These are phyloP conservation scores for Lumnitzera littorea DNA, from an alignment of 345 rosid species.

Conservation along the genomic window DNA sequence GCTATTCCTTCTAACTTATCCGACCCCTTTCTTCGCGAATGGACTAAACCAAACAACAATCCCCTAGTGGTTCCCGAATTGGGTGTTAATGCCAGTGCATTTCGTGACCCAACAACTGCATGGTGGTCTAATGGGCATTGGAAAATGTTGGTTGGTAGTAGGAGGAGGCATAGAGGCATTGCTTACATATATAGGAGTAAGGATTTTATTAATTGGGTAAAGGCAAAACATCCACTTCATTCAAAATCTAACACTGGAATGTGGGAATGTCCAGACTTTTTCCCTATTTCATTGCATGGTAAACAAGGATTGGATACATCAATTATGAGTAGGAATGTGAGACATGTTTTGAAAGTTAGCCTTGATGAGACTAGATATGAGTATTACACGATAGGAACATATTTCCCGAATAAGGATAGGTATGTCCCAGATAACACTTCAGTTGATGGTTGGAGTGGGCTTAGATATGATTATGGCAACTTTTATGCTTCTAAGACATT, in stretches of 20 bases:
- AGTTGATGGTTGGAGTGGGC: slow-evolving; percentile 70
- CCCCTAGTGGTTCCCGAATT: slow-evolving; percentile 43
- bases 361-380: slow-evolving; percentile 64
- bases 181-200: slow-evolving; percentile 54
- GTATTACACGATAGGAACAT: slow-evolving; percentile 64
- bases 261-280: slow-evolving; percentile 97
- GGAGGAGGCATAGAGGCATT: slow-evolving; percentile 43
- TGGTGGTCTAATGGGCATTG: slow-evolving; percentile 62
- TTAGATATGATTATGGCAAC: slow-evolving; percentile 71
- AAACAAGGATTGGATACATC: slow-evolving; percentile 44
- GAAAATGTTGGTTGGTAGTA: slow-evolving; percentile 54
- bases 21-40: slow-evolving; percentile 65
- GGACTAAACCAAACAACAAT: slow-evolving; percentile 76
- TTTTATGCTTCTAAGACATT: slow-evolving; percentile 87
- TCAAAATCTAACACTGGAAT: slow-evolving; percentile 41
- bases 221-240: slow-evolving; percentile 66
- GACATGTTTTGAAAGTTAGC: slow-evolving; percentile 68
- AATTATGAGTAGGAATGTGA: slow-evolving; percentile 17
- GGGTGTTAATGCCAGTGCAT: slow-evolving; percentile 54
- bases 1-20: slow-evolving; percentile 62
- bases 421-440: slow-evolving; percentile 46
- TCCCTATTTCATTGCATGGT: slow-evolving; percentile 38
- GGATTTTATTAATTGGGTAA: slow-evolving; percentile 60
- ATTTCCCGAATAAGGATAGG: slow-evolving; percentile 27
- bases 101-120: slow-evolving; percentile 91